Base-by-base conservation (phyloP, 139 green algal species). In the Astrephomene gubernaculifera region DNA sequence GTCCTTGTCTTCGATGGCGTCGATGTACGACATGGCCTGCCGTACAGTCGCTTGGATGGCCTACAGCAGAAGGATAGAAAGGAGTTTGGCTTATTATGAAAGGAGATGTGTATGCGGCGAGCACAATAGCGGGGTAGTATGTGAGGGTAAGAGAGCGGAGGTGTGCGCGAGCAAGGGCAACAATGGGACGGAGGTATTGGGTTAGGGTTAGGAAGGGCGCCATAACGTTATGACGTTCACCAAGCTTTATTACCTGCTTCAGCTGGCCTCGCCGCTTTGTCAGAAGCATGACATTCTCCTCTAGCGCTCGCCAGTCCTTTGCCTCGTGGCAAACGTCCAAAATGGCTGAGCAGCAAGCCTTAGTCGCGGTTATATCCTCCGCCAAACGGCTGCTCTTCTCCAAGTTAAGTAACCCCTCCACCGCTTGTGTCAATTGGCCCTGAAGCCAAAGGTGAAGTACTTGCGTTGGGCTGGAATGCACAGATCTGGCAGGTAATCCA, bases 211-310 rank as follows among this genome's bases (percentile, higher is more conserved):
- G n/a, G n/a, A n/a, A n/a, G n/a, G n/a, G n/a, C n/a, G n/a, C 22
- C 71, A 79, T 78, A 64, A 38, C 71, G 79, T 74, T 25, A 79
- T 67, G 43, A n/a, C n/a, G n/a, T n/a, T 35, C 24, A 24, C 67
- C 57, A 6, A n/a, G 31, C 57, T 3, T 74, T 54, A 10, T 44
- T n/a, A 95, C 95, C 92, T 98, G 95, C 90, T 99, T 99, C 9
- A 99, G 88, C 92, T 99, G 98, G 14, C 91, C 92, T 7, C 98
- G 86, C n/a, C 97, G 89, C 92, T 99, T 99, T 29, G 96, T 92
- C n/a, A 99, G 91, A 73, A 98, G 87, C 70, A 97, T 81, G 41
- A 99, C 94, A 67, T 98, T 92, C 87, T 99, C 98, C 85, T 98
- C 96, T 25, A 99, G 90, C 33, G 87, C 80, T 71, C 97, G 96